Evolutionary conservation across 768 basidiomycete genomes (phyloP), one percentile per base, ranked within the genome.

Genomic region (Artomyces pyxidatus): DNA sequence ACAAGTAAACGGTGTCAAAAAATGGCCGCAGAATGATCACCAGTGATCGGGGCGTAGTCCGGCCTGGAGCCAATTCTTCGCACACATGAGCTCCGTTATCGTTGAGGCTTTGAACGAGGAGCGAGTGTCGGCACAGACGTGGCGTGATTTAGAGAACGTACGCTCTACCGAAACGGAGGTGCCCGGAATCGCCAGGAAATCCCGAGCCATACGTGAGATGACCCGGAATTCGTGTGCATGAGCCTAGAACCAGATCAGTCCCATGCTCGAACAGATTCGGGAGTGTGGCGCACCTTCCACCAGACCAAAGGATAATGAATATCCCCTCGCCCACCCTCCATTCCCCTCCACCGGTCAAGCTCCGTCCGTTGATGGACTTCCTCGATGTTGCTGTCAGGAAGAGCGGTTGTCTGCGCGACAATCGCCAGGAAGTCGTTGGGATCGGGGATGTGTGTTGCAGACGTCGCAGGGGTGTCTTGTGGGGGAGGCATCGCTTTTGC

Each of bases 151-250:
- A 4, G 62, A 68, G 49, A 68, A 67, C 2, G 59, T 25, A 2
- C 60, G 50, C 45, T 69, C 65, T 19, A 68, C 65, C 1, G 68
- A 65, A 6, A 64, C 60, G 50, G 62, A 64, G 1, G 65, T 59
- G 6, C 56, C 65, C 6, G 66, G 64, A 46, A 69, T 66, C 23
- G 66, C 63, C 9, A 69, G 58, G 48, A 55, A 63, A 54, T 68
- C 61, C 1, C 56, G 56, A 16, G 64, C 65, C 49, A 68, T 66
- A 35, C 50, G 41, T 10, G 65, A 55, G 23, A 66, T 45, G 7
- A 53, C 56, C 0, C 64, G 68, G 32, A 65, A 68, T 9, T 53
- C 50, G 6, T 53, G 23, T 1, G 42, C 55, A 54, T 62, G 57
- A 1, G 45, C 48, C 62, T 65, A 41, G 29, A 38, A 42, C n/a